Evolutionary conservation across 2,329 filamentous ascomycete genomes (phyloP), one percentile per base, ranked within the genome.

Genomic region (Arthrobotrys conoides): DNA sequence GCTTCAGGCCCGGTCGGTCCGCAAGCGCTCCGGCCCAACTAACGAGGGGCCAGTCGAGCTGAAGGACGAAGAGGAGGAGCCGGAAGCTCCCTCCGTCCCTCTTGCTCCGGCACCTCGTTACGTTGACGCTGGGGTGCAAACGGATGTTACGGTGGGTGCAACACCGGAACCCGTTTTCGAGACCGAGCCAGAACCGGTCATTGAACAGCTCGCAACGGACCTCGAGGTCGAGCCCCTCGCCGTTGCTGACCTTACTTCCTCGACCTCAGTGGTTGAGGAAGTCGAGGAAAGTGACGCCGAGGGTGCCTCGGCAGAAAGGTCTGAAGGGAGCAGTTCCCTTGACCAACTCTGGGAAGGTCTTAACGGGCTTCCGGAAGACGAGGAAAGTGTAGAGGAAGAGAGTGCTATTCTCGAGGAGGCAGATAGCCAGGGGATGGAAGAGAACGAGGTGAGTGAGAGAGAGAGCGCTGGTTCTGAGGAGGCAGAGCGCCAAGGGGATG

Each of bases 201-300:
- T n/a, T 18, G 27, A n/a, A 27, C 44, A 5, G n/a, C 18, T 2
- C 33, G 38, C 27, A 16, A 27, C 38, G 30, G 38, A 10, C 6
- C 30, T 27, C 33, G 41, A 49, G 27, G 16, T n/a, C n/a, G n/a
- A n/a, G n/a, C n/a, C n/a, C n/a, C n/a, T n/a, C n/a, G n/a, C n/a
- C n/a, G n/a, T n/a, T n/a, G n/a, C n/a, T n/a, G n/a, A n/a, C n/a
- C n/a, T n/a, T n/a, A n/a, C n/a, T n/a, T n/a, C n/a, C n/a, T n/a
- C n/a, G n/a, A n/a, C 51, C 67, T 68, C 66, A 49, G 70, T n/a
- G 51, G 51, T 36, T 10, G 71, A 22, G 59, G 63, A 53, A 14
- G 38, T 33, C 24, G 53, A 75, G 24, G 63, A 57, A 22, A 24
- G 33, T 5, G 24, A 14, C 53, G 44, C 14, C 18, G 18, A n/a